Percentiles rank a stretch among this genome's conserved stretches.
Conservation (phyloP, 2,329 filamentous ascomycete genomes). For the Ceratocystis cacaofunesta region DNA sequence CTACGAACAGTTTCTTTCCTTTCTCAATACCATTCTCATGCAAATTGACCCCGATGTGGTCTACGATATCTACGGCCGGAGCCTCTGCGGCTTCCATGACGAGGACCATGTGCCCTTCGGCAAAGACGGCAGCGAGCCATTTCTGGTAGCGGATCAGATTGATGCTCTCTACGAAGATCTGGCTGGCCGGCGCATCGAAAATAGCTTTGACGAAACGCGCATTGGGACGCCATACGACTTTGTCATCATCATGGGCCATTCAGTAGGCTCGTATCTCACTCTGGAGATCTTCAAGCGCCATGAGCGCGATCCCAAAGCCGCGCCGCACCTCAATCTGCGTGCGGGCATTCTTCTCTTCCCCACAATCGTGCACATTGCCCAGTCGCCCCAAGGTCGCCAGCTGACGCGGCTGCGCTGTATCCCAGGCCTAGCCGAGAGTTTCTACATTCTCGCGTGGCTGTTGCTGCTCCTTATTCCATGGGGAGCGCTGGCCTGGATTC, state of each 20-base stretch:
- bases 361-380: conserved; percentile 56
- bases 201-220: conserved; percentile 19
- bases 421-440: conserved; percentile 29
- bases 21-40: conserved; percentile 40
- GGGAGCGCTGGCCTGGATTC: conserved; percentile 29
- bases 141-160: conserved; percentile 40
- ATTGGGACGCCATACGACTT: conserved; percentile 34
- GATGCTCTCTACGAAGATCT: conserved; percentile 29
- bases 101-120: conserved; percentile 35
- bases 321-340: conserved; percentile 29
- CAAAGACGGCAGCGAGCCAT: conserved; percentile 28
- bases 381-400: conserved; percentile 43
- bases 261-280: conserved; percentile 56
- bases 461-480: conserved; percentile 31
- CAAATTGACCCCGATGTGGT: conserved; percentile 26
- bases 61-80: conserved; percentile 43
- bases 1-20: conserved; percentile 51
- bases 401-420: conserved; percentile 26
- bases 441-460: conserved; percentile 28
- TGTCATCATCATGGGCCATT: conserved; percentile 58
- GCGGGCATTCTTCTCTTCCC: conserved; percentile 56
- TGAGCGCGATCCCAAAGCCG: conserved; percentile 25
- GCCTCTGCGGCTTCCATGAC: conserved; percentile 44
- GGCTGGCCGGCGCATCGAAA: conserved; percentile 22
- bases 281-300: conserved; percentile 52